phyloP scores from a whole-genome alignment of 164 flowering plant species.

The Santalum album region DNA sequence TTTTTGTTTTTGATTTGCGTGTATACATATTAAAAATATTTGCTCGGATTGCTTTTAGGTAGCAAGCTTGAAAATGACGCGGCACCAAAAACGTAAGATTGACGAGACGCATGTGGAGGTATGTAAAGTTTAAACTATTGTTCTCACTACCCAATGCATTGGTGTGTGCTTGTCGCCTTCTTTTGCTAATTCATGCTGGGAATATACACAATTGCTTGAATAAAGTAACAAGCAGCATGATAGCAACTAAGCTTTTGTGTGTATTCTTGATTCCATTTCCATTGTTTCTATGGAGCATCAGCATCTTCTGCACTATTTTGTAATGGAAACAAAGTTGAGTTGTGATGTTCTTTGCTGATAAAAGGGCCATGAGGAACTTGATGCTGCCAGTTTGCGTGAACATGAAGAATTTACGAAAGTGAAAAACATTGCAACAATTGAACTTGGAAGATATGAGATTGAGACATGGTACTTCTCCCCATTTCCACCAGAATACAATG shows the following conservation, averaged over 20 bases:
- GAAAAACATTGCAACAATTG: constrained; percentile 35
- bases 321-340: not conserved
- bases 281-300: no score
- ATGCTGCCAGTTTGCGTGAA: constrained; percentile 97
- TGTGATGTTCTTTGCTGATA: not conserved
- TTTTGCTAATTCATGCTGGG: no score
- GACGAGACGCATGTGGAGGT: constrained; percentile 99
- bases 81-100: constrained; percentile 96
- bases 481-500: constrained; percentile 6
- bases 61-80: constrained; percentile 94
- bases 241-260: not conserved
- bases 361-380: constrained; percentile 98
- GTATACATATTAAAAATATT: constrained; percentile 2
- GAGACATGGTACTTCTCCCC: constrained; percentile 8
- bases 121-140: constrained; percentile 8
- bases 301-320: no score
- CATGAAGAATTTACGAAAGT: constrained; percentile 99
- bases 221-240: no score
- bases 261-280: not conserved
- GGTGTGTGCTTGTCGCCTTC: no score
- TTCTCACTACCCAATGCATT: no score
- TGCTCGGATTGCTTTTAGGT: constrained; percentile 41
- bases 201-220: no score
- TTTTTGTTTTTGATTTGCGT: not conserved
- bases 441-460: constrained; percentile 7